phyloP scores from a whole-genome alignment of 306 rosid species.

The Coriaria nepalensis region DNA sequence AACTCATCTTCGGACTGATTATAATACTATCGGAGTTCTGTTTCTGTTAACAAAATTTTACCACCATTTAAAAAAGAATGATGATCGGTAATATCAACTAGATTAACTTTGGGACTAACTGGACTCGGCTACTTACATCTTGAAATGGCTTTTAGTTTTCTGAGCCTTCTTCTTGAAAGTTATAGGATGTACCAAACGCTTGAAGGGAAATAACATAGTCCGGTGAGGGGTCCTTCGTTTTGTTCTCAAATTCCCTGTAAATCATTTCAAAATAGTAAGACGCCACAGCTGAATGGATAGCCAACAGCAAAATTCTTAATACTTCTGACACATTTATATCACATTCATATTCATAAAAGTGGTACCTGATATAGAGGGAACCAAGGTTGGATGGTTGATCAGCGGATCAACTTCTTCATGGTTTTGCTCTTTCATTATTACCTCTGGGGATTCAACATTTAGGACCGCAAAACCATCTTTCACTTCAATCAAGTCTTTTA shows the following conservation, averaged over 20 bases:
- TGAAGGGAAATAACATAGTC: constrained; percentile 29
- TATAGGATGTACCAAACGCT: constrained; percentile 28
- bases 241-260: constrained; percentile 32
- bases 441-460: constrained; percentile 13
- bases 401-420: constrained; percentile 18
- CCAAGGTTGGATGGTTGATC: constrained; percentile 12
- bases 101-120: background rate
- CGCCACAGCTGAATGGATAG: background rate
- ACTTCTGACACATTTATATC: constrained; percentile 5
- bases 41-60: no score
- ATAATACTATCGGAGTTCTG: no score
- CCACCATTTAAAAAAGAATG: background rate
- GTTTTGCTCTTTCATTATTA: constrained; percentile 27
- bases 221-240: constrained; percentile 29
- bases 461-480: constrained; percentile 21
- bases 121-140: background rate
- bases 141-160: constrained; percentile 23
- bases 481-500: constrained; percentile 10
- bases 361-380: constrained; percentile 34
- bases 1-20: no score
- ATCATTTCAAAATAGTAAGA: constrained; percentile 5
- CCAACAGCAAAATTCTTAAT: background rate
- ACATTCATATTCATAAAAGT: constrained; percentile 2
- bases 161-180: constrained; percentile 47
- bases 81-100: background rate